Evolutionary conservation across 768 basidiomycete genomes (phyloP).

Genomic region (Tubosaeta sp.): DNA sequence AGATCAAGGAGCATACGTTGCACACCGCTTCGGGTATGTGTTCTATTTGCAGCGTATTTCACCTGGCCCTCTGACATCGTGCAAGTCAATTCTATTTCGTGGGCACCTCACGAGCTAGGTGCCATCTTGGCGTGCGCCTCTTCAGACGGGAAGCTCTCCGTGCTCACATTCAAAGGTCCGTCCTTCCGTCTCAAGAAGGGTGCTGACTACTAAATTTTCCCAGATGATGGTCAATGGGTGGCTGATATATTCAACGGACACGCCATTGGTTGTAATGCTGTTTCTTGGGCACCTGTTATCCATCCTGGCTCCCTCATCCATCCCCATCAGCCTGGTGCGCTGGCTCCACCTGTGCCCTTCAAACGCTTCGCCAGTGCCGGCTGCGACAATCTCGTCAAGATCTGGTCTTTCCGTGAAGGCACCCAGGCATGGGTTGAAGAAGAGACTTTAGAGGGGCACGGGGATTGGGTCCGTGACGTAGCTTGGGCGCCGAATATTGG

Average conservation of each 20-base stretch:
- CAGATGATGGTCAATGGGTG: constrained; percentile 96
- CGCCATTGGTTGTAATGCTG: constrained; percentile 93
- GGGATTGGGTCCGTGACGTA: constrained; percentile 98
- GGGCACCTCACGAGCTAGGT: constrained; percentile 98
- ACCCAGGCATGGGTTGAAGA: constrained; percentile 88
- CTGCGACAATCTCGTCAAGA: constrained; percentile 91
- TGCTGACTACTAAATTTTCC: neutral
- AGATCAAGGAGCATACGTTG: constrained; percentile 91
- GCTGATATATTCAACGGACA: constrained; percentile 95
- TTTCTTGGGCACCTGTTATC: constrained; percentile 95
- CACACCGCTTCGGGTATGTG: constrained; percentile 88
- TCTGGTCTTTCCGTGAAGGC: constrained; percentile 89
- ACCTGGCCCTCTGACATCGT: neutral
- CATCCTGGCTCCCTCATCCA: constrained; percentile 81
- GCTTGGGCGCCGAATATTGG: constrained; percentile 99
- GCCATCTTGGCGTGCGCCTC: constrained; percentile 96
- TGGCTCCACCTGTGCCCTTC: constrained; percentile 48
- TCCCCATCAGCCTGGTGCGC: constrained; percentile 47
- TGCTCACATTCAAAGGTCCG: constrained; percentile 93
- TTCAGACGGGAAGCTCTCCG: constrained; percentile 95
- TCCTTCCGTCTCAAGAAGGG: constrained; percentile 4
- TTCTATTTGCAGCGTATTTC: neutral
- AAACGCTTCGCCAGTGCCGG: constrained; percentile 95
- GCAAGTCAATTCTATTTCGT: constrained; percentile 92
- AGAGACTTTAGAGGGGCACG: constrained; percentile 86